Evolutionary conservation across 495 filamentous ascomycete species (phyloP), one percentile per base, ranked within the genome.

Genomic region (Acidomyces sp.): DNA sequence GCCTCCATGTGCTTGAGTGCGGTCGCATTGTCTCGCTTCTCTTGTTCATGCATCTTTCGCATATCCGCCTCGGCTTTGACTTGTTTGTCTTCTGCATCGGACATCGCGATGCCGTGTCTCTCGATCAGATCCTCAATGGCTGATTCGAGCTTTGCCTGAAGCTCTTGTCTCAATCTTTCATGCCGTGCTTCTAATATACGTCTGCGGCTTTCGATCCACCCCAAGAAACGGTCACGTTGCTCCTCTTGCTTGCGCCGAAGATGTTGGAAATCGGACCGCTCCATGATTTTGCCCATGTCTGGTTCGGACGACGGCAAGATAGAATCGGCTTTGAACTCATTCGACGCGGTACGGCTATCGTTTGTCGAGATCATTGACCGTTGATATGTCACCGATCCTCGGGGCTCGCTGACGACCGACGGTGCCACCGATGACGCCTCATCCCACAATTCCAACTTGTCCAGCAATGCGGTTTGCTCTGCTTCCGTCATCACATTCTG

Each of bases 1-100:
- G 75, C 77, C 55, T 85, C 80, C 81, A 86, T 85, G 43, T 86
- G 71, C 51, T 74, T 74, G 24, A 86, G 70, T 28, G 78, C 75
- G 13, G 80, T 75, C n/a, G 68, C 60, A 3, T 81, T 74, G 45
- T 74, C 77, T 36, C 64, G 60, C 46, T 71, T 65, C 29, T 66
- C 65, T 39, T 74, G 69, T 33, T 69, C 66, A 6, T 73, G 58
- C 2, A 49, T 52, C 7, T 50, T 53, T 2, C 64, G 63, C 34
- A 77, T 48, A 49, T 76, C 70, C 46, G 83, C 75, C 61, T 86
- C 81, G 2, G 74, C 72, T n/a, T 68, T 65, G 11, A 85, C 69
- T 54, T 86, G 81, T 9, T 78, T 70, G 51, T 84, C 80, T 57
- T 86, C 81, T 23, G 83, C 69, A 33, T 74, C 70, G 21, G 67